phyloP scores from a whole-genome alignment of 2,329 filamentous ascomycete species.

The Sporothrix dimorphospora region DNA sequence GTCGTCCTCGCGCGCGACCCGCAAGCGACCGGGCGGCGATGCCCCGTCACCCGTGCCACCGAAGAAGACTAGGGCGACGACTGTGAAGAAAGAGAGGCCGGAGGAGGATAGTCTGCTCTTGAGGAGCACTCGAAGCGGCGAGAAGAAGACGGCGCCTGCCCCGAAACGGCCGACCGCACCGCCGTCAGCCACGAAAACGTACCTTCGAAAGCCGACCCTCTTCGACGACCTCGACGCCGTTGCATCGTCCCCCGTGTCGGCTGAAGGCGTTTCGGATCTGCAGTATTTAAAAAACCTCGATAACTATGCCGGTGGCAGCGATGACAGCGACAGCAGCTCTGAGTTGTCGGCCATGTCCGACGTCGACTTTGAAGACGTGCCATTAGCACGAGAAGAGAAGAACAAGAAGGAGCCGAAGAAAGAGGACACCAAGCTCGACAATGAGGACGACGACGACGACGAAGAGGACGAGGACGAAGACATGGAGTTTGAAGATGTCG shows the following conservation, averaged over 20 bases:
- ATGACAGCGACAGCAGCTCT: slow-evolving; percentile 50
- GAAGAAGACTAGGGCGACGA: slow-evolving; percentile 36
- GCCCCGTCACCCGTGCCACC: slow-evolving; percentile 47
- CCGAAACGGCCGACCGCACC: not conserved
- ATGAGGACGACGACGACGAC: slow-evolving; percentile 38
- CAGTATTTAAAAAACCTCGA: slow-evolving; percentile 38
- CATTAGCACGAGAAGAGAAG: slow-evolving; percentile 45
- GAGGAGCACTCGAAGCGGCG: no score
- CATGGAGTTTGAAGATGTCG: slow-evolving; percentile 65
- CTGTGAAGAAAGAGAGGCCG: slow-evolving; percentile 29
- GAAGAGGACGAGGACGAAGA: slow-evolving; percentile 54
- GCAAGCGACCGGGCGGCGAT: slow-evolving; percentile 62
- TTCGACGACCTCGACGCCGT: slow-evolving; percentile 64
- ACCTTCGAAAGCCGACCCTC: slow-evolving; percentile 58
- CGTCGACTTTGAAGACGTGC: slow-evolving; percentile 59
- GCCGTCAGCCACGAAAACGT: slow-evolving; percentile 30
- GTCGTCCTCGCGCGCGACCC: slow-evolving; percentile 64
- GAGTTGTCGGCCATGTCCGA: slow-evolving; percentile 60
- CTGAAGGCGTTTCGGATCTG: slow-evolving; percentile 47
- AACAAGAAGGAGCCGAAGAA: slow-evolving; percentile 34
- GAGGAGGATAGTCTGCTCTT: slow-evolving; percentile 24
- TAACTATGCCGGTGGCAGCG: not conserved
- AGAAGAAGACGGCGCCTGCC: not conserved
- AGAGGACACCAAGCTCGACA: slow-evolving; percentile 22
- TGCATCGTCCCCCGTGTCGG: slow-evolving; percentile 47